Percentiles rank a stretch among this genome's conserved stretches.
These are phyloP conservation scores for Acorus gramineus DNA, from an alignment of 106 monocot genomes.

Conservation along the genomic window DNA sequence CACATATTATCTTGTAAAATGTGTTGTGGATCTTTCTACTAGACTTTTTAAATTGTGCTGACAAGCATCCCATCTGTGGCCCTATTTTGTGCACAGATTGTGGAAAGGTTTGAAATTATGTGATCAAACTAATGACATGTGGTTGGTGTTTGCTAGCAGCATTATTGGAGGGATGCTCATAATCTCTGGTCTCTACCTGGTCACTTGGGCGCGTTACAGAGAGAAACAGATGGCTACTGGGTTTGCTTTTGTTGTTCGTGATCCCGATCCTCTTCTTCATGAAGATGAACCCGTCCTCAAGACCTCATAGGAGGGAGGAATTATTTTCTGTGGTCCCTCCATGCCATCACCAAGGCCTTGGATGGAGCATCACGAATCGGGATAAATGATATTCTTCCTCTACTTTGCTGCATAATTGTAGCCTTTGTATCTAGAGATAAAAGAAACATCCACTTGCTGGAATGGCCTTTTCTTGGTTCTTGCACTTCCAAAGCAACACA, in stretches of 20 bases:
- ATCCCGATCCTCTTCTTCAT: conserved; percentile 29
- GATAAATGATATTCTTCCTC: not conserved
- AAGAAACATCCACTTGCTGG: no score
- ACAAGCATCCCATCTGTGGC: no score
- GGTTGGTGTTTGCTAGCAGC: conserved; percentile 19
- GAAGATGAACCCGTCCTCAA: conserved; percentile 24
- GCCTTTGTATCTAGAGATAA: no score
- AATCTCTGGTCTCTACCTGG: conserved; percentile 55
- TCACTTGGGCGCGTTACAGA: conserved; percentile 64
- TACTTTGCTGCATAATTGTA: no score
- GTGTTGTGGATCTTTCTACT: no score
- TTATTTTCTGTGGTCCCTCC: conserved; percentile 14
- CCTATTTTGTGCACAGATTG: no score
- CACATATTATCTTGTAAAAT: no score
- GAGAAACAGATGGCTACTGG: conserved; percentile 17
- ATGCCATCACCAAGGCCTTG: conserved; percentile 23
- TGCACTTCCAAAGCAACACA: not conserved
- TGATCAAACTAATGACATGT: no score
- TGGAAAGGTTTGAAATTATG: no score
- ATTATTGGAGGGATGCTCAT: conserved; percentile 54
- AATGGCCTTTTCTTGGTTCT: no score
- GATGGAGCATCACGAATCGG: conserved; percentile 37
- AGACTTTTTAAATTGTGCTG: no score
- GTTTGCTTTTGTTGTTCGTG: not conserved
- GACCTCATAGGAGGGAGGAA: conserved; percentile 14